Evolutionary conservation across 2,329 filamentous ascomycete genomes (phyloP).

Genomic region (Scytalidium sp.): DNA sequence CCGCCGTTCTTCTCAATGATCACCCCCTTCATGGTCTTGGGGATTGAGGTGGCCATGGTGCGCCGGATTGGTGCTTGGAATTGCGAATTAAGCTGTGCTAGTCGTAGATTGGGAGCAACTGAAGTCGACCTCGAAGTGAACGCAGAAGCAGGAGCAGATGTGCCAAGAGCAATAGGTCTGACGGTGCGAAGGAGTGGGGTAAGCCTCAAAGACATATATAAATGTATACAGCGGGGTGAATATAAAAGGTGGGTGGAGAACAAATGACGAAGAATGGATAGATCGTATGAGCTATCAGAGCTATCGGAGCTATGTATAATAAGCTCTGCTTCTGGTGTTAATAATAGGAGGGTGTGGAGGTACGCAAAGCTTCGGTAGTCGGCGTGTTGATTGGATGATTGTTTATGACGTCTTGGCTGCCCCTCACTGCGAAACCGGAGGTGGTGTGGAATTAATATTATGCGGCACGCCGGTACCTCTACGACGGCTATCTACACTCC

Average conservation of each 20-base stretch:
- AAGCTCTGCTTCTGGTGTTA: no score
- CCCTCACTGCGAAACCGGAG: not conserved
- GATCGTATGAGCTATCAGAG: not conserved
- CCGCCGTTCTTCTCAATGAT: slow-evolving; percentile 71
- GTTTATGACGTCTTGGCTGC: not conserved
- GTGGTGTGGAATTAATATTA: no score
- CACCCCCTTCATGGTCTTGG: slow-evolving; percentile 55
- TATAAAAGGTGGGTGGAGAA: not conserved
- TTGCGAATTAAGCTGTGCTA: not conserved
- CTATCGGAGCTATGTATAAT: no score
- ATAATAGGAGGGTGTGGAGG: no score
- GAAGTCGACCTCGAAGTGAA: not conserved
- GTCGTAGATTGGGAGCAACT: not conserved
- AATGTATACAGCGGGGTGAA: slow-evolving; percentile 11
- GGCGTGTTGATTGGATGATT: not conserved
- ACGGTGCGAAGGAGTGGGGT: slow-evolving; percentile 7
- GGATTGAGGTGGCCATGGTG: slow-evolving; percentile 10
- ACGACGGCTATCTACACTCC: no score
- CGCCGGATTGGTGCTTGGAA: not conserved
- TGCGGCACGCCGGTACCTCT: no score
- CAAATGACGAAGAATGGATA: not conserved
- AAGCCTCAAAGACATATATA: slow-evolving; percentile 12
- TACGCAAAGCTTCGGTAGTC: not conserved
- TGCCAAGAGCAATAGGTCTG: not conserved
- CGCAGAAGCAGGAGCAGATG: not conserved